phyloP scores from a whole-genome alignment of 108 stramenopile species.

The Stephanodiscus triporus region DNA sequence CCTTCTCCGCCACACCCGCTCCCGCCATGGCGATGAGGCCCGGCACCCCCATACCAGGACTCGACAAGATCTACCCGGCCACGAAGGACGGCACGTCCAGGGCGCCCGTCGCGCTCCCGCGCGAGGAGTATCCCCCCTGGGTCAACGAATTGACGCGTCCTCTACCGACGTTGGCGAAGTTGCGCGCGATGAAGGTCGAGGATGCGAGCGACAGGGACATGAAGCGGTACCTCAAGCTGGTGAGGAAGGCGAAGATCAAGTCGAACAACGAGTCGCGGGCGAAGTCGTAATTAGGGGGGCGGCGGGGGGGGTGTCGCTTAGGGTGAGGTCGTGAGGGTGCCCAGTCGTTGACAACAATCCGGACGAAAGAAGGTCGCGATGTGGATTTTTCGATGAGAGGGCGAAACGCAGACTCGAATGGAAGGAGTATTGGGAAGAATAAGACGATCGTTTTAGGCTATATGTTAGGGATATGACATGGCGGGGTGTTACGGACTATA shows the following conservation, averaged over 20 bases:
- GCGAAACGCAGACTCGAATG: too few relatives aligned
- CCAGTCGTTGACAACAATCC: too few relatives aligned
- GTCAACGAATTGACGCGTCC: slow-evolving; percentile 52
- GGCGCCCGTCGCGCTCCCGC: slow-evolving; percentile 39
- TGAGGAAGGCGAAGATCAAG: slow-evolving; percentile 61
- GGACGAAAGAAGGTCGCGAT: too few relatives aligned
- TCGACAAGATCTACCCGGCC: slow-evolving; percentile 53
- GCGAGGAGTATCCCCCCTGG: slow-evolving; percentile 71
- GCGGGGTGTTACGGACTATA: too few relatives aligned
- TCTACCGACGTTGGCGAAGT: slow-evolving; percentile 54
- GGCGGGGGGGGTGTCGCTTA: neutral
- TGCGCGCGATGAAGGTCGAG: slow-evolving; percentile 64
- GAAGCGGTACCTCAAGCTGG: slow-evolving; percentile 67
- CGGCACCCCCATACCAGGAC: slow-evolving; percentile 58
- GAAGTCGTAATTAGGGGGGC: neutral
- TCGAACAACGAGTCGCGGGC: slow-evolving; percentile 41
- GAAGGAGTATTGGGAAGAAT: too few relatives aligned
- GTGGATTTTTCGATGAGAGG: too few relatives aligned
- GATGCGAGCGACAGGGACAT: slow-evolving; percentile 63
- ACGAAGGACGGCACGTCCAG: slow-evolving; percentile 38
- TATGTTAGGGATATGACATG: too few relatives aligned
- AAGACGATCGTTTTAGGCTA: too few relatives aligned
- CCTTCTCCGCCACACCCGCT: neutral
- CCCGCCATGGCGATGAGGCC: slow-evolving; percentile 55
- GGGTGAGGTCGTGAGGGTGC: too few relatives aligned